phyloP scores from a whole-genome alignment of 495 filamentous ascomycete species.

The Talaromyces liani region DNA sequence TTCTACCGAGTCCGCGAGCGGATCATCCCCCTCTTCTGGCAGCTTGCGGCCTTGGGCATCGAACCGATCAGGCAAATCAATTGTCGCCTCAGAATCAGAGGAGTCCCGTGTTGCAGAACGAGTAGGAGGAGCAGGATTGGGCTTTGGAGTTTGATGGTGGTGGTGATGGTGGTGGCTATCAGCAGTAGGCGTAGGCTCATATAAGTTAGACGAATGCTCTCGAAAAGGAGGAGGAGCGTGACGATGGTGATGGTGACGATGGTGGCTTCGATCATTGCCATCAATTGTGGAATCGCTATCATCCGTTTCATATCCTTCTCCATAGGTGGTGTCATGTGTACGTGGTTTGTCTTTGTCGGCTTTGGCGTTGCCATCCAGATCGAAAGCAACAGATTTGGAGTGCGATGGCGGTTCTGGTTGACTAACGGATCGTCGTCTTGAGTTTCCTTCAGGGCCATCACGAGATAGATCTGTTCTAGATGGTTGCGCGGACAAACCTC shows the following conservation, averaged over 20 bases:
- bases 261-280: constrained; percentile 14
- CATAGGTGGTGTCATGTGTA: constrained; percentile 12
- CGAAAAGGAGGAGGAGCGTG: constrained; percentile 24
- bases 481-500: constrained; percentile 7
- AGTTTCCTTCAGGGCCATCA: constrained; percentile 7
- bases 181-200: constrained; percentile 10
- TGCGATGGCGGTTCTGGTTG: constrained; percentile 18
- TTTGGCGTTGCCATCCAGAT: constrained; percentile 16
- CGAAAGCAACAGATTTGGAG: constrained; percentile 33
- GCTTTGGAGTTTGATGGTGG: constrained; percentile 10
- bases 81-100: constrained; percentile 38
- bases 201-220: constrained; percentile 9
- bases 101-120: constrained; percentile 14
- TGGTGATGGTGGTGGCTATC: not conserved
- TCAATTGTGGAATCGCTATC: constrained; percentile 34
- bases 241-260: constrained; percentile 15
- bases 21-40: constrained; percentile 24
- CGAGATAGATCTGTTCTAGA: not conserved
- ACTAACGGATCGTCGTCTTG: constrained; percentile 16
- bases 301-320: constrained; percentile 32
- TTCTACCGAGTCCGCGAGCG: constrained; percentile 28
- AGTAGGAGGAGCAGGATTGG: constrained; percentile 13
- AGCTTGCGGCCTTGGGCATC: constrained; percentile 51
- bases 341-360: not conserved
- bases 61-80: constrained; percentile 59